Conservation (phyloP, 2,329 filamentous ascomycete species). For the Diaporthe citri region DNA sequence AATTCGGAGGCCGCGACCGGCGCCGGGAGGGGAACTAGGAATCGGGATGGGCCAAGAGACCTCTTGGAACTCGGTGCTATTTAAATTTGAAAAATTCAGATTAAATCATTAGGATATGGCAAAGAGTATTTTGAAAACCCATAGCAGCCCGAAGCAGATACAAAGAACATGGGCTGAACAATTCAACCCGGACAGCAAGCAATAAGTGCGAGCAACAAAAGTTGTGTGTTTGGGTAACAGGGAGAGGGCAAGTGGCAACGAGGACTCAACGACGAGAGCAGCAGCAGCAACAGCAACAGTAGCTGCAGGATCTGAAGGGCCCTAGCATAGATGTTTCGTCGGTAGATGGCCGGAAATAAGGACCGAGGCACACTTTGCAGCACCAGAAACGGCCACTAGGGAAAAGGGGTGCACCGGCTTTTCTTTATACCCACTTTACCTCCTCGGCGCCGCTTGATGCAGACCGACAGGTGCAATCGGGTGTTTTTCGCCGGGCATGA, state of each 20-base stretch:
- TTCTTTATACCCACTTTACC: constrained; percentile 1
- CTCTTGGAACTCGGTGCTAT: background rate
- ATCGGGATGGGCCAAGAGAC: background rate
- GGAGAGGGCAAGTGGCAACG: constrained; percentile 1
- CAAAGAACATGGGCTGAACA: background rate
- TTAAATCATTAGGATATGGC: background rate
- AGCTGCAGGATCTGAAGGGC: constrained; percentile 15
- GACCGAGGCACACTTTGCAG: background rate
- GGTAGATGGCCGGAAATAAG: constrained; percentile 28
- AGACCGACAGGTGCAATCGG: constrained; percentile 1
- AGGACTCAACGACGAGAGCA: constrained; percentile 8
- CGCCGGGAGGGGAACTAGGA: background rate
- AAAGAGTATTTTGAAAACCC: no score
- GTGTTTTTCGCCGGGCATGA: background rate
- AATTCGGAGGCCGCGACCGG: constrained; percentile 21
- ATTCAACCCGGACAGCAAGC: background rate
- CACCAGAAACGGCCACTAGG: background rate
- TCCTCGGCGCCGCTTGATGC: background rate
- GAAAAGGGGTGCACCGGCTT: background rate
- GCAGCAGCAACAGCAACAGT: background rate
- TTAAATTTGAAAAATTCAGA: background rate
- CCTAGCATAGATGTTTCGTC: background rate
- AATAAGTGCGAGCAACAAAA: background rate
- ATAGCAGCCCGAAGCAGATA: background rate
- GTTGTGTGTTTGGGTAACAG: background rate